A percentile compares a stretch with the other conserved stretches of the same genome.
Evolutionary conservation across 495 filamentous ascomycete genomes (phyloP).

Genomic region (Astrocystis sublimbata): DNA sequence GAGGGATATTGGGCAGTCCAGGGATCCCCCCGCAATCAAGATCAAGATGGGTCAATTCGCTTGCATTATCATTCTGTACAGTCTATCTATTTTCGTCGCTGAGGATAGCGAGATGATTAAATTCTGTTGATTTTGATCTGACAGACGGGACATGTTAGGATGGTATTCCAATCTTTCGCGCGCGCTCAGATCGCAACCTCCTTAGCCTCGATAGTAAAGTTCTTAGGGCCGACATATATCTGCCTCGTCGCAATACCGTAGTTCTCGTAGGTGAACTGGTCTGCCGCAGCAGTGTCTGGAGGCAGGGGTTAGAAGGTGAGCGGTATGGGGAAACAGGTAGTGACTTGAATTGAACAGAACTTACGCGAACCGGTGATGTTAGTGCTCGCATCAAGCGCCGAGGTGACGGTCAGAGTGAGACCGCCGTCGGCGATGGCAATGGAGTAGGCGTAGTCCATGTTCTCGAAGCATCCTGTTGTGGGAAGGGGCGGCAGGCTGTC

Average conservation of each 20-base stretch:
- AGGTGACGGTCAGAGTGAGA: constrained; percentile 6
- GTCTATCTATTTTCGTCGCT: too few relatives aligned
- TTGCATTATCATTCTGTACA: too few relatives aligned
- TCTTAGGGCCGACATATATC: constrained; percentile 2
- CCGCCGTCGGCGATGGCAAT: constrained; percentile 1
- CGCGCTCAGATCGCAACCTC: not conserved
- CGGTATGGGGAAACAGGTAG: not conserved
- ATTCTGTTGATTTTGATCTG: too few relatives aligned
- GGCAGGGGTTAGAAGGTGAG: not conserved
- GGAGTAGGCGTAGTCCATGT: constrained; percentile 2
- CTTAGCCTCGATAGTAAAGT: constrained; percentile 1
- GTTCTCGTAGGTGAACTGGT: not conserved
- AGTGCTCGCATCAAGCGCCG: constrained; percentile 9
- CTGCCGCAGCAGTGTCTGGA: not conserved
- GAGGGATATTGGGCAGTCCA: too few relatives aligned
- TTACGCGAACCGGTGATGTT: constrained; percentile 12
- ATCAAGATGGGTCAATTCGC: too few relatives aligned
- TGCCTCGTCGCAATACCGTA: not conserved
- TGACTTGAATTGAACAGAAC: not conserved
- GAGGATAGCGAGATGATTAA: too few relatives aligned
- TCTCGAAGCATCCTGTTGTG: constrained; percentile 1
- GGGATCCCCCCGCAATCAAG: too few relatives aligned
- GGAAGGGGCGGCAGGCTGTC: constrained; percentile 9
- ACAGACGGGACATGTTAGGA: too few relatives aligned
- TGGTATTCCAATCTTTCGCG: too few relatives aligned